Conservation (phyloP, 2,329 filamentous ascomycete genomes). For the Hymenoscyphus repandus region DNA sequence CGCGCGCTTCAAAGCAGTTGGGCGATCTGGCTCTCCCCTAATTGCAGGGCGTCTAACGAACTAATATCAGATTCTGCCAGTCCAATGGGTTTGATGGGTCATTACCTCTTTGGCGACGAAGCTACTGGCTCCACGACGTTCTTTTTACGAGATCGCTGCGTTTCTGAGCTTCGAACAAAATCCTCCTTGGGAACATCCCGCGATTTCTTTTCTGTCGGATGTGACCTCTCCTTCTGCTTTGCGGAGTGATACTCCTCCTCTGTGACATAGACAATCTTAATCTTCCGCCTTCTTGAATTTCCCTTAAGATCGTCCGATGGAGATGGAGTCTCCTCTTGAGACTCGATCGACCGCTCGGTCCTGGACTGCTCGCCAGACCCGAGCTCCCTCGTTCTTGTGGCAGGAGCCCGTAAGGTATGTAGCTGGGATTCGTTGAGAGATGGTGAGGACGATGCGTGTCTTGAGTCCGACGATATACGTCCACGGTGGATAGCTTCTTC, state of each 20-base stretch:
- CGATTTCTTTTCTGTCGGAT: slow-evolving; percentile 10
- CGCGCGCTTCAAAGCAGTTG: slow-evolving; percentile 18
- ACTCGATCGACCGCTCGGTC: slow-evolving; percentile 22
- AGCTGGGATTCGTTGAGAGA: slow-evolving; percentile 21
- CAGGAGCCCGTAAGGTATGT: slow-evolving; percentile 9
- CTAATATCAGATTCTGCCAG: neutral
- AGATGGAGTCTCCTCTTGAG: slow-evolving; percentile 10
- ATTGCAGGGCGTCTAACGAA: slow-evolving; percentile 15
- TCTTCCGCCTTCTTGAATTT: slow-evolving; percentile 19
- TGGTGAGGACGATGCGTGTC: slow-evolving; percentile 12
- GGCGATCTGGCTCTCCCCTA: slow-evolving; percentile 12
- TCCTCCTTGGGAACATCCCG: slow-evolving; percentile 9
- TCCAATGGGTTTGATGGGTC: neutral
- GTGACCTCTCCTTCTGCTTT: slow-evolving; percentile 15
- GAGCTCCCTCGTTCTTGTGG: slow-evolving; percentile 20
- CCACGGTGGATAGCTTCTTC: slow-evolving; percentile 21
- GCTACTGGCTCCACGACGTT: slow-evolving; percentile 15
- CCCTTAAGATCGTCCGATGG: neutral
- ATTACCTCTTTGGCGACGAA: slow-evolving; percentile 25
- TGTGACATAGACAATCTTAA: slow-evolving; percentile 23
- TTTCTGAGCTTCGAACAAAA: slow-evolving; percentile 17
- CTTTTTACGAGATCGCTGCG: slow-evolving; percentile 18
- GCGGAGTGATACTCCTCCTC: slow-evolving; percentile 16
- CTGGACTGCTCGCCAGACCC: slow-evolving; percentile 20
- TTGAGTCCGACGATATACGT: slow-evolving; percentile 15